Base-by-base conservation (phyloP, 768 basidiomycete genomes). In the Dacryopinax primogenitus region DNA sequence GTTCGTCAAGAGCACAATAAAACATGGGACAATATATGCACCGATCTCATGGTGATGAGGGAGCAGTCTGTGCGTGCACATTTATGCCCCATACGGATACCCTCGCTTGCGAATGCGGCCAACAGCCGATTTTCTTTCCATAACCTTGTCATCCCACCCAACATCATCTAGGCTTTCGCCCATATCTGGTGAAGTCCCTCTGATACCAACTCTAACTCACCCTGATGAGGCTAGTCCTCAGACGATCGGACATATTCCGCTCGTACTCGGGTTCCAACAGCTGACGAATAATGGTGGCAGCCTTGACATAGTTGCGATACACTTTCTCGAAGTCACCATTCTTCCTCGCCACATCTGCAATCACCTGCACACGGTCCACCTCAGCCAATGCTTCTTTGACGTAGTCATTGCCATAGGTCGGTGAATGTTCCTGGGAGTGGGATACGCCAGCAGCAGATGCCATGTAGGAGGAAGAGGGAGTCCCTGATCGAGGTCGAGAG, bases 251-350 rank as follows among this genome's bases (percentile, higher is more conserved):
- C 26, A 58, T 58, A 13, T 9, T 32, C 51, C 51, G 51, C 18
- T 58, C 51, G 26, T 58, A 30, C 11, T 58, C 51, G 26, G 26
- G 26, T 30, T 13, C 3, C 3, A 58, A 30, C 4, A 58, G 26
- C 18, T 58, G 51, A 28, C 26, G 51, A 32, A 58, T 58, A 30
- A 58, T 58, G 51, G 15, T 58, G 30, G 51, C 51, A 3, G 51
- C 26, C 51, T 13, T 58, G 9, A 13, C 13, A 32, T 58, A 58
- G 30, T 58, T 28, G 4, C 51, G 51, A 58, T 58, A 58, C 51
- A 58, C 51, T 30, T 58, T 58, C 26, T 58, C 51, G 21, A 58
- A 58, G 51, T 58, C 51, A 30, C 51, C 51, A 21, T 58, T 58
- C 51, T 58, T 23, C 30, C 51, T 13, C 32, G 51, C 51, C 11